Evolutionary conservation across 495 filamentous ascomycete genomes (phyloP), one percentile per base, ranked within the genome.

Genomic region (Penicillium maclennaniae): DNA sequence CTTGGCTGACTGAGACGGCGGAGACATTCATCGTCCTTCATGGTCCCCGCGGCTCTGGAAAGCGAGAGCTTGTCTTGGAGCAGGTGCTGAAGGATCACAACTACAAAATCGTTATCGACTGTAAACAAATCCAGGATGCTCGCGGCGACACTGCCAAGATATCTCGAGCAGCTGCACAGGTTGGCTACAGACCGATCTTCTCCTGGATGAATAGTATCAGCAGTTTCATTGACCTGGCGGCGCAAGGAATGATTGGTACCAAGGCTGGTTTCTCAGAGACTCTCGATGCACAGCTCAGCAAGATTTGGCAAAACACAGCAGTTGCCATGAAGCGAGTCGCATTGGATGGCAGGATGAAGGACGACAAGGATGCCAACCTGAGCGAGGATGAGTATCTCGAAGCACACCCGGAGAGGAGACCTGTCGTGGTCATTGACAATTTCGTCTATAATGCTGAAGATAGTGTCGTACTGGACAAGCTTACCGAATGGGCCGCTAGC

Each of bases 201-300:
- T 92, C 88, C 0, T 98, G 91, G 88, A 85, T 93, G 75, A 98
- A 98, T 67, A 96, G 84, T 56, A 80, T 97, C 51, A 95, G 87
- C 67, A 95, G 89, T 65, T 78, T 96, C 56, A 77, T 96, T 54
- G 93, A 98, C 58, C 81, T 98, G 39, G 93, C 91, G 16, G 87
- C 92, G 15, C 92, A 97, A 60, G 88, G 93, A 53, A 91, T 92
- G 34, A 95, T 95, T 36, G 93, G 93, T 12, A 87, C 91, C 42
- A 96, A 96, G 61, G 86, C 95, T 14, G 93, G 93, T 1, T 96
- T 98, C 67, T 93, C 88, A 0, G 93, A 98, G 66, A 97, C 92
- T 0, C 69, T 97, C 17, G 93, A 98, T 65, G 84, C 85, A 0
- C 93, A 98, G 62, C 73, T 98, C 5, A 83, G 80, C 63, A 98